Evolutionary conservation across 352 stramenopile genomes (phyloP), one percentile per base, ranked within the genome.

Genomic region (Pythium dissotocum): DNA sequence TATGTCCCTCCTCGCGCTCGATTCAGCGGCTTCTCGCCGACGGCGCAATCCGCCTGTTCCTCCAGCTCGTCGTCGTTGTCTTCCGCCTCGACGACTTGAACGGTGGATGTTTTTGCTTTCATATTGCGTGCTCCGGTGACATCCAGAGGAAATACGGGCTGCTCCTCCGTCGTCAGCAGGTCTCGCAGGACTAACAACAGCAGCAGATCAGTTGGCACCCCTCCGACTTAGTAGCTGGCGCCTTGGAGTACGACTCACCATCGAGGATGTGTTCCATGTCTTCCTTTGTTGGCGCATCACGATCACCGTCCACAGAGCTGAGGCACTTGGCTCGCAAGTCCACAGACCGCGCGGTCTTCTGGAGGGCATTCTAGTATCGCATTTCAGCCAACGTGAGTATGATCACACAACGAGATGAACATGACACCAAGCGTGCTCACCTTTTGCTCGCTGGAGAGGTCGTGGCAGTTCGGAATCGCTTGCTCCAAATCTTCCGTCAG

Each of bases 241-340:
- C 28, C 28, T 30, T 30, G 28, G 4, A 3, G 2, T 46, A 5
- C 16, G 28, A 53, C 57, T 30, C n/a, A 91, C 83, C 78, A 42
- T 86, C 69, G 13, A 89, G 67, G 6, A 88, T 75, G 9, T 81
- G 73, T 32, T 87, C 75, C 78, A 90, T 90, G 62, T 90, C 82
- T n/a, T 88, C 82, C 51, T 87, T 87, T 16, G 79, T 86, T 8
- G 82, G 83, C 7, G 79, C 62, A 24, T 68, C 73, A n/a, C 63
- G 70, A 52, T 88, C 72, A 32, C 66, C 83, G 51, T 89, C 80
- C 4, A 92, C 77, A 0, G 80, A 81, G 63, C 78, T 90, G 32
- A 90, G 67, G 61, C 72, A 77, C 33, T 81, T 85, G 13, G 77
- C 73, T 6, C 83, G 80, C 58, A 83, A 60, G n/a, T 88, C 81